Conservation (phyloP, 495 filamentous ascomycete species). For the Aspergillus diversus region DNA sequence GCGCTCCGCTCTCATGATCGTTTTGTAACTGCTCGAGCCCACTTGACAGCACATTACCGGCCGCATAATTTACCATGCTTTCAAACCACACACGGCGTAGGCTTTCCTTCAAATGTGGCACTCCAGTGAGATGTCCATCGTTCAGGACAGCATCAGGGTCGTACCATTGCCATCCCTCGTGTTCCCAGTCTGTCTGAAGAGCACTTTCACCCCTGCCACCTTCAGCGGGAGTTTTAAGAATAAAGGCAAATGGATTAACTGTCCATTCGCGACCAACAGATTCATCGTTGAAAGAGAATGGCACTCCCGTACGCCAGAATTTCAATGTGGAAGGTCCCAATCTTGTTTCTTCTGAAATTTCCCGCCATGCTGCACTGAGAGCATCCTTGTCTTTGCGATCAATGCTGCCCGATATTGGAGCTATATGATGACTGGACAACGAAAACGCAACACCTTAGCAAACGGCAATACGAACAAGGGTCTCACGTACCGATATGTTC, state of each 20-base stretch:
- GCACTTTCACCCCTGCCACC: constrained; percentile 33
- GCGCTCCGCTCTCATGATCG: constrained; percentile 60
- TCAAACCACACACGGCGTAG: constrained; percentile 62
- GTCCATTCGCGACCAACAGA: constrained; percentile 61
- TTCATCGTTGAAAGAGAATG: constrained; percentile 58
- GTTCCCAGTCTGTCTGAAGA: constrained; percentile 67
- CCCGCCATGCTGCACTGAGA: constrained; percentile 60
- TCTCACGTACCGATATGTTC: constrained; percentile 53
- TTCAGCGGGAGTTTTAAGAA: constrained; percentile 42
- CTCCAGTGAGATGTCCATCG: constrained; percentile 46
- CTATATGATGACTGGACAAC: constrained; percentile 50
- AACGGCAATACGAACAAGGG: not conserved
- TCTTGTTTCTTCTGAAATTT: constrained; percentile 64
- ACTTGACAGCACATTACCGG: constrained; percentile 44
- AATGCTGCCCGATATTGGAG: constrained; percentile 64
- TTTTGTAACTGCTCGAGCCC: constrained; percentile 51
- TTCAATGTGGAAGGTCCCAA: constrained; percentile 49
- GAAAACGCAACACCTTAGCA: not conserved
- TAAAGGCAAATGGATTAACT: constrained; percentile 64
- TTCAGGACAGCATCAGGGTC: constrained; percentile 48
- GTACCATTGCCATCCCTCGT: constrained; percentile 60
- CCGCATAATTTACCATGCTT: constrained; percentile 40
- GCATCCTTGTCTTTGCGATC: constrained; percentile 53
- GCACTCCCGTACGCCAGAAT: constrained; percentile 60
- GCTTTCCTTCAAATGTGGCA: constrained; percentile 60